Percentiles rank a stretch among this genome's conserved stretches.
phyloP scores from a whole-genome alignment of 2,329 filamentous ascomycete species.

The Diplodia mutila region DNA sequence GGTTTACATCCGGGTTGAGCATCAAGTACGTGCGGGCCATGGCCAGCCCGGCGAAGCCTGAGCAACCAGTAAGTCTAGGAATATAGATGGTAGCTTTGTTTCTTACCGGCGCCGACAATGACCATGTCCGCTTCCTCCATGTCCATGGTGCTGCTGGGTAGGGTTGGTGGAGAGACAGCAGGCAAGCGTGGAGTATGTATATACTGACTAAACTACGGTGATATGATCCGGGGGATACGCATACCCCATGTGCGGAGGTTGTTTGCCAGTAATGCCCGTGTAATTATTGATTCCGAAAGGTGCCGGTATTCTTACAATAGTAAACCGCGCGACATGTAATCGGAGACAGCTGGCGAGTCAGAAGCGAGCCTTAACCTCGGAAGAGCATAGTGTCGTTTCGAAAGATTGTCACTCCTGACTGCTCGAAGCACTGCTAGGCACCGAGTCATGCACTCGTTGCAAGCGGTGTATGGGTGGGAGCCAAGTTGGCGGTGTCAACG shows the following conservation, averaged over 20 bases:
- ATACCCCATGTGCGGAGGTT: not conserved
- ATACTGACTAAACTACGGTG: not conserved
- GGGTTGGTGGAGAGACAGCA: not conserved
- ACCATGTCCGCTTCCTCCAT: constrained; percentile 8
- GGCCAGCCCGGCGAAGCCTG: constrained; percentile 49
- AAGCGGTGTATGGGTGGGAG: not conserved
- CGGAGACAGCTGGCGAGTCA: not conserved
- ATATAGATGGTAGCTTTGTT: no score
- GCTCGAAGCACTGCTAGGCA: not conserved
- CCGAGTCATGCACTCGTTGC: not conserved
- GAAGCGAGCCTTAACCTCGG: not conserved
- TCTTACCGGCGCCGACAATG: constrained; percentile 12
- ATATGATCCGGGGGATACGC: not conserved
- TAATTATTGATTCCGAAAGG: not conserved
- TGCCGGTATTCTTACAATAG: not conserved
- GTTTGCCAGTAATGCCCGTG: not conserved
- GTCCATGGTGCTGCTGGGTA: not conserved
- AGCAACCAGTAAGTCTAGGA: not conserved
- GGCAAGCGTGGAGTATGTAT: not conserved
- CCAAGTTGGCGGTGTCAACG: not conserved
- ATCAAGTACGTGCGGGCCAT: constrained; percentile 55
- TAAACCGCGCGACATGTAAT: not conserved
- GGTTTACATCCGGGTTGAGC: constrained; percentile 43
- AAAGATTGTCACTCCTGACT: not conserved
- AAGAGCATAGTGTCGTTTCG: not conserved